Conservation (phyloP, 2,329 filamentous ascomycete genomes). For the Ilyonectria robusta region DNA sequence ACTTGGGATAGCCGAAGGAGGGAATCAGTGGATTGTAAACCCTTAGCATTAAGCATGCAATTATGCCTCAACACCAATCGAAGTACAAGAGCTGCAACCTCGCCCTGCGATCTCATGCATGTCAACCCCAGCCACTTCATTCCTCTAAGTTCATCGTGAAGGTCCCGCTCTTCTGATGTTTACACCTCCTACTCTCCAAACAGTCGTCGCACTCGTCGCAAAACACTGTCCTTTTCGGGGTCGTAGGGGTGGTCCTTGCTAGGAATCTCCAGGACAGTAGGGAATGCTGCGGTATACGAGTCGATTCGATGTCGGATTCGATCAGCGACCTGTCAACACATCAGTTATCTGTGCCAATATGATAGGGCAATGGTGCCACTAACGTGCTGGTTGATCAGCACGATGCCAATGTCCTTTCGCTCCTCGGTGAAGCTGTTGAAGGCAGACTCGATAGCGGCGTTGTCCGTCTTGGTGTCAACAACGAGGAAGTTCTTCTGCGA, state of each 20-base stretch:
- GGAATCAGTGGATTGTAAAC: constrained; percentile 19
- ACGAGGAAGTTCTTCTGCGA: constrained; percentile 98
- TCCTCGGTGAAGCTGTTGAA: constrained; percentile 91
- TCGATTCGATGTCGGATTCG: constrained; percentile 93
- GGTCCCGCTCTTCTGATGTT: constrained; percentile 13
- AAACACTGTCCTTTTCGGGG: constrained; percentile 97
- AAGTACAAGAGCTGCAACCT: constrained; percentile 11
- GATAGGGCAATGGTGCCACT: constrained; percentile 44
- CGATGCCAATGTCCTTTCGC: constrained; percentile 95
- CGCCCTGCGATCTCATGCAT: constrained; percentile 2
- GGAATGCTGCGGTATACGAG: constrained; percentile 93
- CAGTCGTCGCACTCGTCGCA: constrained; percentile 82
- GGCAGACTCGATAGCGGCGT: constrained; percentile 85
- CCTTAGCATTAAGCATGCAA: constrained; percentile 21
- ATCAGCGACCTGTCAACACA: constrained; percentile 81
- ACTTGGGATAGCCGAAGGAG: constrained; percentile 38
- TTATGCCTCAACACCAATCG: constrained; percentile 27
- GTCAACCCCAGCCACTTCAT: constrained; percentile 2
- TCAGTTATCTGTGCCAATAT: constrained; percentile 37
- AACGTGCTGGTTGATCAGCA: constrained; percentile 98
- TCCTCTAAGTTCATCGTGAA: constrained; percentile 20
- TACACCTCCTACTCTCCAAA: constrained; percentile 73
- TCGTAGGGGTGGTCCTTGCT: constrained; percentile 99
- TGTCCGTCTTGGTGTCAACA: constrained; percentile 95
- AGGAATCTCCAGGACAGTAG: constrained; percentile 95